Conservation (phyloP, 1,284 basidiomycete genomes). For the Xerocomus minutiporus region DNA sequence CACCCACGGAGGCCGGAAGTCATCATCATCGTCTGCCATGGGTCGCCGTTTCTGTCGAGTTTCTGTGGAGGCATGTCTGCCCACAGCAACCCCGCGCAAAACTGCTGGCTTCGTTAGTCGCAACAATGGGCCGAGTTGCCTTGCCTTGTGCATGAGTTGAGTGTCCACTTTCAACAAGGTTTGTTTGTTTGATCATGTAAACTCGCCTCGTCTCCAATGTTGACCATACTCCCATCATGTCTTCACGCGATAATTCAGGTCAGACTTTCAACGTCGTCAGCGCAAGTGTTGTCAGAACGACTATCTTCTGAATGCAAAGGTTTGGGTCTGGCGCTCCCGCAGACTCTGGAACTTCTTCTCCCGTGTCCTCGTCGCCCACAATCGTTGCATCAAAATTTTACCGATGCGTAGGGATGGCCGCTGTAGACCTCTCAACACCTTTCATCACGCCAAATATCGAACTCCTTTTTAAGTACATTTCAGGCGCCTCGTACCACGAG, state of each 20-base stretch:
- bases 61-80: slow-evolving; percentile 19
- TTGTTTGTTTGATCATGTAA: slow-evolving; percentile 7
- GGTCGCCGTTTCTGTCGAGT: slow-evolving; percentile 6
- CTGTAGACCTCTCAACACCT: too few species aligned
- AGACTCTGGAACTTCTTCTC: not conserved
- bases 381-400: too few species aligned
- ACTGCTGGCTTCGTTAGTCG: slow-evolving; percentile 3
- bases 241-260: not conserved
- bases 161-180: not conserved
- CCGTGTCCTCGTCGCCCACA: too few species aligned
- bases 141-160: not conserved
- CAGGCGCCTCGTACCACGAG: too few species aligned
- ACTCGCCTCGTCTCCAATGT: not conserved
- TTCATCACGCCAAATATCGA: too few species aligned
- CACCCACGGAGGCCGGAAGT: slow-evolving; percentile 56
- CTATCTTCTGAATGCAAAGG: not conserved
- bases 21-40: slow-evolving; percentile 26
- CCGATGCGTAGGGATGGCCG: too few species aligned
- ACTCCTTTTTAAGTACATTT: too few species aligned
- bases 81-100: not conserved
- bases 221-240: not conserved
- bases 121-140: not conserved
- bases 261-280: not conserved
- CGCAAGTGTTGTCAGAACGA: not conserved
- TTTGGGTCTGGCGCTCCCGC: not conserved